Evolutionary conservation across 306 rosid genomes (phyloP), one percentile per base, ranked within the genome.

Genomic region (Medicago ruthenica): DNA sequence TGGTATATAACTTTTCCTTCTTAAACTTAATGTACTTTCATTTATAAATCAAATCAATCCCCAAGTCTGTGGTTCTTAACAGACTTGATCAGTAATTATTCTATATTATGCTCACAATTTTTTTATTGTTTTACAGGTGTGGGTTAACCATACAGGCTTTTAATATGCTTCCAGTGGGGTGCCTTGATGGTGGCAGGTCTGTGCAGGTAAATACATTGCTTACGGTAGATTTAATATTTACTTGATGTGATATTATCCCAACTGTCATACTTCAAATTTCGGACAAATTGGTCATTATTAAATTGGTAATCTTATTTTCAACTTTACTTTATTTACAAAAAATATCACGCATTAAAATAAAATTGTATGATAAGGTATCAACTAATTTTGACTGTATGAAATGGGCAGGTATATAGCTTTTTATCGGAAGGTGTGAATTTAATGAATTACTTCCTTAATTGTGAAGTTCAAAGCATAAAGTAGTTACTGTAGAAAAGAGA

Each of bases 181-280:
- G 99, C 86, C 97, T 95, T 83, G 99, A 95, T 68, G 99, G 99
- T 74, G 99, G 99, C 81, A 89, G 97, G 81, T 92, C 97, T 14
- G 85, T 95, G 79, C 97, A 92, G 97, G 99, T 95, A 74, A 82
- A 42, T 48, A 12, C 18, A 13, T 39, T 58, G 41, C 66, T 77
- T 45, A 39, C 44, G 22, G 68, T 76, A 18, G 64, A 70, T 42
- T 68, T 66, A 40, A 50, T 57, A 70, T 81, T 37, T 51, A n/a
- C 50, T 21, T 72, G 70, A 36, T 69, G 66, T 61, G 44, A 31
- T 61, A 6, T 16, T 61, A 31, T 1, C 67, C 34, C 41, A 9
- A 61, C 31, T 61, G 42, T 61, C 13, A 15, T 55, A 20, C 13
- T 17, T 61, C 42, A 61, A 61, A 8, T 31, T 61, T 15, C 15